A percentile compares a stretch with the other conserved stretches of the same genome.
Evolutionary conservation across 192 early-diverging fungal genomes (phyloP).

Genomic region (Rhizoclosmatium sp.): DNA sequence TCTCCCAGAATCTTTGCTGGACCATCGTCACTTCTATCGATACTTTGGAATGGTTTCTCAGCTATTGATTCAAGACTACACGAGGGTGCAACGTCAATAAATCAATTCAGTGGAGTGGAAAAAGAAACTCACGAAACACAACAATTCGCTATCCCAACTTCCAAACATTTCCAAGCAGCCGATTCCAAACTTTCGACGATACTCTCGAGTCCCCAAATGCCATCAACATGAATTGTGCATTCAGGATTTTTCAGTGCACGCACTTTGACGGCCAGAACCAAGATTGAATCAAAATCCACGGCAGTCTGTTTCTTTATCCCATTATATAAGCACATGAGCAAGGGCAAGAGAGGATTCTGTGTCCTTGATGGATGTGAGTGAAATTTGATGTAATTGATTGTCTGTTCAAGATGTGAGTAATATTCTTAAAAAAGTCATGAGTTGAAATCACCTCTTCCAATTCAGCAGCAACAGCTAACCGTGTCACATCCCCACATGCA

Average conservation of each 20-base stretch:
- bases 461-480: neutral
- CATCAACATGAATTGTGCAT: neutral
- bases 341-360: neutral
- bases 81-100: too few species aligned
- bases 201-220: slow-evolving; percentile 9
- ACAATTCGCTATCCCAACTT: neutral
- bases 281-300: slow-evolving; percentile 8
- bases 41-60: neutral
- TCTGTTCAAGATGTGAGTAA: neutral
- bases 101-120: neutral
- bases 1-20: neutral
- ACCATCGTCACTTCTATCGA: neutral
- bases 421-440: neutral
- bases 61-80: neutral
- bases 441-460: slow-evolving; percentile 10
- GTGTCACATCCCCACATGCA: neutral
- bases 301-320: neutral
- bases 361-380: neutral
- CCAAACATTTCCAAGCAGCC: neutral
- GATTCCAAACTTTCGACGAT: neutral
- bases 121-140: slow-evolving; percentile 5
- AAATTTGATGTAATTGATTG: slow-evolving; percentile 11
- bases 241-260: neutral
- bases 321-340: neutral
- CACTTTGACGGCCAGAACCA: slow-evolving; percentile 1